Evolutionary conservation across 1,284 basidiomycete species (phyloP).

Genomic region (Ustilago xerochloae): DNA sequence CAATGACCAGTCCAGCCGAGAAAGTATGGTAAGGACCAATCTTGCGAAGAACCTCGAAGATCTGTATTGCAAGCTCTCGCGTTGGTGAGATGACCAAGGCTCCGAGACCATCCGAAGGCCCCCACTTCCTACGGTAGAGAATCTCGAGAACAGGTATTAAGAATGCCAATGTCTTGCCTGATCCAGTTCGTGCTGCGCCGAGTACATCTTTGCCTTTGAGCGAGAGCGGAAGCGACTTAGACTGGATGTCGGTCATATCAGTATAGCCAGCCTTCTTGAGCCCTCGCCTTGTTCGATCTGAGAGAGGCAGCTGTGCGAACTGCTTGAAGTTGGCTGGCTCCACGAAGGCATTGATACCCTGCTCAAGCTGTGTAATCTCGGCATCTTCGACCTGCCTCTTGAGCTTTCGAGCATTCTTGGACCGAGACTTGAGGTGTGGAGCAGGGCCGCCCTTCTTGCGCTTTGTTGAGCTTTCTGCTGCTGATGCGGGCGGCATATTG

Average conservation of each 20-base stretch:
- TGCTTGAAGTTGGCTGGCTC: conserved; percentile 30
- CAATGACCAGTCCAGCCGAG: conserved; percentile 94
- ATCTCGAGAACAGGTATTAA: conserved; percentile 81
- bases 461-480: conserved; percentile 41
- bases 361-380: conserved; percentile 57
- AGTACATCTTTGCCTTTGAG: conserved; percentile 71
- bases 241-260: conserved; percentile 66
- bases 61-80: conserved; percentile 93
- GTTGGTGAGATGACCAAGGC: conserved; percentile 95
- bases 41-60: conserved; percentile 91
- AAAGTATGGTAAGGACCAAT: conserved; percentile 91
- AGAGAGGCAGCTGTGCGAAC: conserved; percentile 61
- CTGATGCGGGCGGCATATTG: conserved; percentile 30
- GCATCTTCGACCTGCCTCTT: conserved; percentile 57
- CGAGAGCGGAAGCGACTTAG: conserved; percentile 56
- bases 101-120: conserved; percentile 84
- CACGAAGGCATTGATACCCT: conserved; percentile 26
- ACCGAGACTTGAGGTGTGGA: conserved; percentile 48
- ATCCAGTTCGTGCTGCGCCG: conserved; percentile 82
- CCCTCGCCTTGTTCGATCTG: conserved; percentile 55
- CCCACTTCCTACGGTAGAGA: conserved; percentile 81
- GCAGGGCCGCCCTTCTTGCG: conserved; percentile 37
- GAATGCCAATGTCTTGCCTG: conserved; percentile 86
- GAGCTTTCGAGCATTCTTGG: conserved; percentile 50
- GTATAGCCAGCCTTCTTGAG: conserved; percentile 62